Evolutionary conservation across 1,284 basidiomycete species (phyloP).

Genomic region (Boletus smithii): DNA sequence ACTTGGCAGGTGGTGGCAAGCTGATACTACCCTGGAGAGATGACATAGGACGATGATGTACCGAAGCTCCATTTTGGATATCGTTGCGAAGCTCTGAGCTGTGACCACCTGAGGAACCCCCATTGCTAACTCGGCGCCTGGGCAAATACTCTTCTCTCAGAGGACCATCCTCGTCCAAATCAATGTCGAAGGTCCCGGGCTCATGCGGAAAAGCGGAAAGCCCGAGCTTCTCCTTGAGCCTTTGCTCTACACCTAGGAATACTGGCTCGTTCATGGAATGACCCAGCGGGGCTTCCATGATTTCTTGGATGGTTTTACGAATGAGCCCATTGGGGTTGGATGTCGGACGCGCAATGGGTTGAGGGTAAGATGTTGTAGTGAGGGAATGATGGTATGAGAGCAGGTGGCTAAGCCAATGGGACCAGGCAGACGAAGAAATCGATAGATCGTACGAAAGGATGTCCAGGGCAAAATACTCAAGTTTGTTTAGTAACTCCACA

Average conservation of each 20-base stretch:
- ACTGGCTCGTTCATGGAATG: slow-evolving; percentile 51
- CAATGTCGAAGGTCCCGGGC: slow-evolving; percentile 58
- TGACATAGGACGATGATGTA: slow-evolving; percentile 21
- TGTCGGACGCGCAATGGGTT: slow-evolving; percentile 76
- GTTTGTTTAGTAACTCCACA: slow-evolving; percentile 60
- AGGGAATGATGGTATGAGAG: slow-evolving; percentile 61
- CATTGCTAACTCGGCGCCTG: slow-evolving; percentile 47
- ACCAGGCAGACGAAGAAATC: slow-evolving; percentile 60
- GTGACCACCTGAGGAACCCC: slow-evolving; percentile 6
- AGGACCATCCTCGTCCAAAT: slow-evolving; percentile 78
- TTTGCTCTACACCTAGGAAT: slow-evolving; percentile 66
- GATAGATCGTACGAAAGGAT: slow-evolving; percentile 68
- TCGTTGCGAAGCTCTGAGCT: slow-evolving; percentile 2
- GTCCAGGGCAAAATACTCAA: slow-evolving; percentile 68
- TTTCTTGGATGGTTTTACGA: slow-evolving; percentile 65
- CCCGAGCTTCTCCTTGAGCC: slow-evolving; percentile 49
- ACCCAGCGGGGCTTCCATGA: slow-evolving; percentile 47
- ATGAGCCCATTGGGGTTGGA: slow-evolving; percentile 64
- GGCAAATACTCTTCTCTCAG: slow-evolving; percentile 76
- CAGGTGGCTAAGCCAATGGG: slow-evolving; percentile 63
- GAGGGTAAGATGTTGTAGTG: slow-evolving; percentile 54
- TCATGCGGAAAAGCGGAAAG: slow-evolving; percentile 39
- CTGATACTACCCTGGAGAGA: slow-evolving; percentile 33
- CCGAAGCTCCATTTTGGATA: neutral
- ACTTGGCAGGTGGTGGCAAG: slow-evolving; percentile 72